Evolutionary conservation across 2,329 filamentous ascomycete genomes (phyloP), one percentile per base, ranked within the genome.

Genomic region (Colletotrichum scovillei): DNA sequence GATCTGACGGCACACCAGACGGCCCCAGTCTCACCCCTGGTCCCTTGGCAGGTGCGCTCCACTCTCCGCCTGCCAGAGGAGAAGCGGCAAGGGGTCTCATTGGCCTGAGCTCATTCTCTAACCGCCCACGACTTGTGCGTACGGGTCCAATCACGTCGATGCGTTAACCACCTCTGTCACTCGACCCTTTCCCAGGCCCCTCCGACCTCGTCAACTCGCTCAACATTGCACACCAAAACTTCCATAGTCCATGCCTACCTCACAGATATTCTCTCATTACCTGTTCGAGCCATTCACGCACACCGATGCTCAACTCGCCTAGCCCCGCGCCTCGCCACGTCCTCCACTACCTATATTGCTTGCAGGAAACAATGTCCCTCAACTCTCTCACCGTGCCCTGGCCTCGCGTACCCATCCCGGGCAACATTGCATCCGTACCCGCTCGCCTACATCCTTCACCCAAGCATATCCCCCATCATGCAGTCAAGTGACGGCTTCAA

Each of bases 91-190:
- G 77, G 52, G 58, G 60, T 67, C 68, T 80, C 71, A 84, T 85
- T 84, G 83, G 83, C 71, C 73, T 32, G 56, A 64, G 63, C 63
- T 55, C 68, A 55, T 65, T 74, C 77, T 81, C 78, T 85, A 85
- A 79, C 84, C 84, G 84, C 84, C 83, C 80, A 80, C 78, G 70
- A 49, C 56, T 60, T 65, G 56, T 49, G 30, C 16, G 71, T 76
- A 72, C 73, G 42, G 69, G 52, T 57, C 78, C 78, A 80, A 79
- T 80, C 79, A 80, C 78, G 63, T 74, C 73, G 63, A 71, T 72
- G 68, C 67, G 67, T 58, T 63, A 63, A 72, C 65, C 63, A 32
- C 56, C 19, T 12, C 64, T 2, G 59, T 67, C 68, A 76, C 76
- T 70, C 80, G 77, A 81, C 79, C 80, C 77, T 79, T 76, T 74